Conservation (phyloP, 176 grass and related monocot species). For the Poa annua region DNA sequence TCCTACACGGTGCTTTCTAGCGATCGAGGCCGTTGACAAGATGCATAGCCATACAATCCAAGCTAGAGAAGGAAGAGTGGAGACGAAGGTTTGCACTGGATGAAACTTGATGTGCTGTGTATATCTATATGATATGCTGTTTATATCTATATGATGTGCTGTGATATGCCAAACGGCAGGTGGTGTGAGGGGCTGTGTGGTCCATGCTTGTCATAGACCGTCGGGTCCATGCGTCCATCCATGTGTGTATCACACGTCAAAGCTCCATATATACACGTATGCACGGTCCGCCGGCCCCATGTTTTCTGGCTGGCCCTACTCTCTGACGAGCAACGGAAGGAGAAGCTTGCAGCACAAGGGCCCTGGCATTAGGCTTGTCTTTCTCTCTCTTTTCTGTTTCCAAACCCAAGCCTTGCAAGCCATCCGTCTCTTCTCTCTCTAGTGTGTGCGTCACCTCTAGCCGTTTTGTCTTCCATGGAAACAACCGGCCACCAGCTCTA, state of each 20-base stretch:
- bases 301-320: not conserved
- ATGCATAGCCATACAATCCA: not conserved
- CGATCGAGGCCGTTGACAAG: no score
- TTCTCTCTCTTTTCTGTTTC: constrained; percentile 33
- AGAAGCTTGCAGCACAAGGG: constrained; percentile 26
- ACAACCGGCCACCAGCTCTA: not conserved
- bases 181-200: not conserved
- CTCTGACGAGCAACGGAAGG: not conserved
- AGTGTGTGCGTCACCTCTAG: constrained; percentile 11
- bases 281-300: not conserved
- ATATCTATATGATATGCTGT: not conserved
- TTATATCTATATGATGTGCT: not conserved
- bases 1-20: not conserved
- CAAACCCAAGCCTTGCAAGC: constrained; percentile 26
- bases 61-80: not conserved
- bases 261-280: not conserved
- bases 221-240: not conserved
- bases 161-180: not conserved
- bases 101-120: not conserved
- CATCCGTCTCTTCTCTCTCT: constrained; percentile 8
- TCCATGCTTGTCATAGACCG: constrained; percentile 2
- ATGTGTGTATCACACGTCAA: not conserved
- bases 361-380: not conserved
- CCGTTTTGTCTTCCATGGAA: constrained; percentile 10
- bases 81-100: not conserved